A percentile compares a stretch with the other conserved stretches of the same genome.
phyloP scores from a whole-genome alignment of 768 basidiomycete genomes.

The Boletus rufocinnamomeus region DNA sequence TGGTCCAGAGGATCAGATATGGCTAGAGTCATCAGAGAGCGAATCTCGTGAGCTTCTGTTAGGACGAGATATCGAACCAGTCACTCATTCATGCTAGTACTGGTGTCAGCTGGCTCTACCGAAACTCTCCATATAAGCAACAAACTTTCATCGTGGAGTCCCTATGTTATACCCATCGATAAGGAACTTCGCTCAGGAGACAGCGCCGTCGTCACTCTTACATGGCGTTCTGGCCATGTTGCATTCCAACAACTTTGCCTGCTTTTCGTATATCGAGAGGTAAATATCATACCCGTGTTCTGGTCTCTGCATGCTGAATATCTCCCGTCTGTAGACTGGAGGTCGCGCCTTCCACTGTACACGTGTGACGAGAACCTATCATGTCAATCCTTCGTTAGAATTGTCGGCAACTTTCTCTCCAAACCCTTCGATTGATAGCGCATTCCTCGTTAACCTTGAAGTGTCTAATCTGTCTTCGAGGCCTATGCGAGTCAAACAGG shows the following conservation, averaged over 20 bases:
- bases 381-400: constrained; percentile 62
- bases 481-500: constrained; percentile 52
- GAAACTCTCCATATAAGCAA: constrained; percentile 54
- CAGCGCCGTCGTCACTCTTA: constrained; percentile 50
- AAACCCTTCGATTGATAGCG: constrained; percentile 45
- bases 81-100: constrained; percentile 19
- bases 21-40: constrained; percentile 40
- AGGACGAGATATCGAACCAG: not conserved
- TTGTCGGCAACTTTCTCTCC: constrained; percentile 54
- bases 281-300: constrained; percentile 25
- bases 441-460: constrained; percentile 57
- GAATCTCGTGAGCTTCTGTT: constrained; percentile 18
- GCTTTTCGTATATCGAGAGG: constrained; percentile 70
- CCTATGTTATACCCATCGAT: constrained; percentile 47
- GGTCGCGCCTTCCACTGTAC: constrained; percentile 57
- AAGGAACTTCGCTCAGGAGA: constrained; percentile 48
- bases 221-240: constrained; percentile 50
- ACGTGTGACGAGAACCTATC: constrained; percentile 53
- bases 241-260: constrained; percentile 57
- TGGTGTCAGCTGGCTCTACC: constrained; percentile 16
- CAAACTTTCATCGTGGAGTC: constrained; percentile 48
- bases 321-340: constrained; percentile 40
- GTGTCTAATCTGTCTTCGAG: constrained; percentile 51
- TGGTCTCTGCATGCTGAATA: constrained; percentile 1
- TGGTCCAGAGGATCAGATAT: constrained; percentile 63